Evolutionary conservation across 192 early-diverging fungal species (phyloP), one percentile per base, ranked within the genome.

Genomic region (Backusella mclennaniae): DNA sequence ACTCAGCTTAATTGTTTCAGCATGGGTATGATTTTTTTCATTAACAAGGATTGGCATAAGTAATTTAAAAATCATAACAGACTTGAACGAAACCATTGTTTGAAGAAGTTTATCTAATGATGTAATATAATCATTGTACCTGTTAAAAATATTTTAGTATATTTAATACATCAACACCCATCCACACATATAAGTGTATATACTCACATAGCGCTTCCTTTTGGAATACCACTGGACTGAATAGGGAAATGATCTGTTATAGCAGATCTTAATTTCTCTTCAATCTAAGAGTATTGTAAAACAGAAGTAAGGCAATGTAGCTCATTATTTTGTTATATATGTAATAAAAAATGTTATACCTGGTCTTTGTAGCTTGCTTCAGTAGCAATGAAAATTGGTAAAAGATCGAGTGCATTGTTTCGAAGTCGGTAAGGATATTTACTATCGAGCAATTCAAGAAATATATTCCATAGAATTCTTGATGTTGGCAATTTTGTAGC

Each of bases 11-110:
- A 89, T 82, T 19, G 74, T 78, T 52, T 83, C 76, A 41, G 75
- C 80, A 41, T 89, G 77, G 1, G 82, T 67, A 67, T 92, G 88
- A 6, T 88, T 81, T 2, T 80, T 73, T 33, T 90, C 86, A 36
- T 88, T 83, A 44, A 90, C 85, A 19, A 92, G 76, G 23, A 89
- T 83, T 4, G 84, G 78, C 38, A 90, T 77, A 15, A 92, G 75
- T 1, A 82, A 66, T 66, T 86, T 86, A 59, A 90, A 87, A 4
- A 93, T 35, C n/a, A 59, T 73, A 8, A 76, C 72, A 35, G 78
- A 84, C 35, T 80, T 77, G 1, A 86, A 79, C 1, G 67, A 72
- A 11, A 83, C 84, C 71, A 91, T 79, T 9, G 81, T 83, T 38
- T 76, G 77, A 11, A 93, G 63, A 0, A 93, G 76, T n/a, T 81